Evolutionary conservation across 108 stramenopile genomes (phyloP).

Genomic region (Nitzschia inconspicua): DNA sequence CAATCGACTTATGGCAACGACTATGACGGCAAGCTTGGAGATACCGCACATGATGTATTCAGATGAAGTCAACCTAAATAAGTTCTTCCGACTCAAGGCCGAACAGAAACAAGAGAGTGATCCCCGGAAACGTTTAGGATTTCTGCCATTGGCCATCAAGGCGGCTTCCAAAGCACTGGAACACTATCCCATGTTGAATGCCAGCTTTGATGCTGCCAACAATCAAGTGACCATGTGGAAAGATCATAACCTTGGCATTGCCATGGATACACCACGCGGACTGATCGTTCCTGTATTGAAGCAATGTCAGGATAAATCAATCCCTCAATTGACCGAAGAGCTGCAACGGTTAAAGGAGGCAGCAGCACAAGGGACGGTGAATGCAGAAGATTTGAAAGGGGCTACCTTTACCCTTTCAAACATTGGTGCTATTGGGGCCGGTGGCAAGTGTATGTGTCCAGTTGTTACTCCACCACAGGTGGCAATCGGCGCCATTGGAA

Average conservation of each 20-base stretch:
- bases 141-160: slow-evolving; percentile 92
- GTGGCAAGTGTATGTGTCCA: slow-evolving; percentile 92
- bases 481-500: slow-evolving; percentile 96
- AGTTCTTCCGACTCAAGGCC: slow-evolving; percentile 55
- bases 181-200: slow-evolving; percentile 87
- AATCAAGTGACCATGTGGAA: slow-evolving; percentile 64
- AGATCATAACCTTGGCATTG: slow-evolving; percentile 94
- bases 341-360: slow-evolving; percentile 67
- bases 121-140: slow-evolving; percentile 46
- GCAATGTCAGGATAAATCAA: slow-evolving; percentile 59
- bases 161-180: slow-evolving; percentile 83
- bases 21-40: slow-evolving; percentile 86
- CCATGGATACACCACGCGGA: slow-evolving; percentile 94
- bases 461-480: slow-evolving; percentile 90
- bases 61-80: slow-evolving; percentile 88
- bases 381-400: slow-evolving; percentile 69
- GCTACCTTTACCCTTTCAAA: slow-evolving; percentile 94
- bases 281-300: slow-evolving; percentile 92
- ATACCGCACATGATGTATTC: slow-evolving; percentile 96
- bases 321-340: slow-evolving; percentile 87
- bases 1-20: slow-evolving; percentile 93
- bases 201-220: slow-evolving; percentile 66
- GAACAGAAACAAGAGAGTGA: slow-evolving; percentile 42
- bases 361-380: slow-evolving; percentile 49
- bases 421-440: slow-evolving; percentile 93